phyloP scores from a whole-genome alignment of 371 early-diverging fungal genomes.

The Circinella minor region DNA sequence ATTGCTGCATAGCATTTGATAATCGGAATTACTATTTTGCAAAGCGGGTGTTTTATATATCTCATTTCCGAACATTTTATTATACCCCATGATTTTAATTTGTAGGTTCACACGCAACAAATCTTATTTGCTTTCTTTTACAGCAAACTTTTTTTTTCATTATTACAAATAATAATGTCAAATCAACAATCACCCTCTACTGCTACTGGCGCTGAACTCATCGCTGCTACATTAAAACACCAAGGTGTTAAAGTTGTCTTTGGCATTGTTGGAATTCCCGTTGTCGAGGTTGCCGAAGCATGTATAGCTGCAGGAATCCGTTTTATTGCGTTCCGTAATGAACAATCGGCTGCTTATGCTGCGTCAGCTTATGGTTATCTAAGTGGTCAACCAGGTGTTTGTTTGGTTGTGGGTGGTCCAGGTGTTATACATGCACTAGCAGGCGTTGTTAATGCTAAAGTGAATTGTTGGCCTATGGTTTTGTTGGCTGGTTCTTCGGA shows the following conservation, averaged over 20 bases:
- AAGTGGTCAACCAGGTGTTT: slow-evolving; percentile 74
- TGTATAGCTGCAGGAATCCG: slow-evolving; percentile 71
- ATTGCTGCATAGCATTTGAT: not conserved
- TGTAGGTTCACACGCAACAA: too few relatives aligned
- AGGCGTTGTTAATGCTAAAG: slow-evolving; percentile 74
- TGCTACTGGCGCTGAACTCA: slow-evolving; percentile 62
- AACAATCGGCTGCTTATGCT: slow-evolving; percentile 82
- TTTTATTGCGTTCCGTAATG: slow-evolving; percentile 80
- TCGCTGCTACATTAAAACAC: slow-evolving; percentile 63
- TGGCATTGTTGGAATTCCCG: slow-evolving; percentile 88
- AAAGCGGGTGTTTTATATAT: too few relatives aligned
- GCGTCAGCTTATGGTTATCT: slow-evolving; percentile 75
- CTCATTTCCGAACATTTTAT: too few relatives aligned
- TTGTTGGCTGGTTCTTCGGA: slow-evolving; percentile 67
- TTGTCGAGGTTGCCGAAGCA: slow-evolving; percentile 79
- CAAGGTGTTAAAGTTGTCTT: slow-evolving; percentile 75
- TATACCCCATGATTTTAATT: too few relatives aligned
- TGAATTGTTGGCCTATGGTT: slow-evolving; percentile 75
- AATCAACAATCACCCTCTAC: slow-evolving; percentile 1
- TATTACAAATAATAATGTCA: slow-evolving; percentile 5
- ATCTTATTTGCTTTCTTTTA: too few relatives aligned
- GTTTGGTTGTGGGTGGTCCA: slow-evolving; percentile 81
- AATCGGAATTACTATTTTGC: too few relatives aligned
- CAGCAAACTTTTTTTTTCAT: not conserved
- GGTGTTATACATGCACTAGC: slow-evolving; percentile 82